phyloP scores from a whole-genome alignment of 495 filamentous ascomycete genomes.

The Tuber brumale region DNA sequence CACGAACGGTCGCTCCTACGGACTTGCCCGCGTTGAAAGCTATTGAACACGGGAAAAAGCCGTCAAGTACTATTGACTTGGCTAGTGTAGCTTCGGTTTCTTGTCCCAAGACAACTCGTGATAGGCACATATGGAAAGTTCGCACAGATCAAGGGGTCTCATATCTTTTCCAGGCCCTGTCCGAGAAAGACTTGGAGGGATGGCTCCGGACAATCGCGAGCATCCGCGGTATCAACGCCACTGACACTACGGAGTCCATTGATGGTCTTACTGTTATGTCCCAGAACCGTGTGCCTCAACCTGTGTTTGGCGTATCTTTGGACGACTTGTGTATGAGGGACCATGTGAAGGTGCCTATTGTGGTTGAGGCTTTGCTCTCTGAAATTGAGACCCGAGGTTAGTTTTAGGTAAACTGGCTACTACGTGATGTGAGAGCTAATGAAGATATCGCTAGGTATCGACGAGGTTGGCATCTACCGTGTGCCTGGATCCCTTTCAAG shows the following conservation, averaged over 20 bases:
- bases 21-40: slow-evolving; percentile 36
- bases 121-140: slow-evolving; percentile 39
- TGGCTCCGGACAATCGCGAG: slow-evolving; percentile 35
- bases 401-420: neutral
- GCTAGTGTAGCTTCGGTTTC: slow-evolving; percentile 28
- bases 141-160: slow-evolving; percentile 33
- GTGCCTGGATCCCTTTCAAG: slow-evolving; percentile 42
- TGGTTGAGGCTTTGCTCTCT: slow-evolving; percentile 39
- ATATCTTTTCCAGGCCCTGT: slow-evolving; percentile 39
- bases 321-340: slow-evolving; percentile 42
- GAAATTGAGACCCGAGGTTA: slow-evolving; percentile 42
- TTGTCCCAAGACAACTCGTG: slow-evolving; percentile 35
- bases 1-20: slow-evolving; percentile 30
- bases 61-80: slow-evolving; percentile 36
- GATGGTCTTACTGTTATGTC: slow-evolving; percentile 39
- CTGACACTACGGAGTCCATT: slow-evolving; percentile 41
- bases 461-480: slow-evolving; percentile 42
- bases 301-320: slow-evolving; percentile 42
- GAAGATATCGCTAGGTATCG: slow-evolving; percentile 27
- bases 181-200: slow-evolving; percentile 40
- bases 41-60: slow-evolving; percentile 39
- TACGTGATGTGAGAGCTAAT: slow-evolving; percentile 9
- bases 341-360: slow-evolving; percentile 42
- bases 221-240: slow-evolving; percentile 38
- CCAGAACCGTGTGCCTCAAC: slow-evolving; percentile 36